Percentiles rank a stretch among this genome's conserved stretches.
Evolutionary conservation across 345 rosid species (phyloP).

Genomic region (Eucalyptus globulus): DNA sequence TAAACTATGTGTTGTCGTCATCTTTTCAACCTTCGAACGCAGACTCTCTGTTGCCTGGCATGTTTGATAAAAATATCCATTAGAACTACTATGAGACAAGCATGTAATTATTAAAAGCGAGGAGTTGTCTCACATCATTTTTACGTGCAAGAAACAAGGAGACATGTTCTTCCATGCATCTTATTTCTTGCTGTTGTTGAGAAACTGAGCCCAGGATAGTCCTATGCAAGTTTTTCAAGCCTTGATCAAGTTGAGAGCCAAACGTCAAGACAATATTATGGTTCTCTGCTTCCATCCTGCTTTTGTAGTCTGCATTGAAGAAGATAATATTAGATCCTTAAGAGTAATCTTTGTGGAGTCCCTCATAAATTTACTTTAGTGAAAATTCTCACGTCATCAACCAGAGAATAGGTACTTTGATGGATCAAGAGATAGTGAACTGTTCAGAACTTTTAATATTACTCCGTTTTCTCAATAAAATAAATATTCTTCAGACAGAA

Average conservation of each 20-base stretch:
- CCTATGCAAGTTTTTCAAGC: slow-evolving; percentile 56
- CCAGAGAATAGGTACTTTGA: not conserved
- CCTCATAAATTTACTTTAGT: not conserved
- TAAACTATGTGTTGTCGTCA: slow-evolving; percentile 37
- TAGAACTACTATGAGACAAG: not conserved
- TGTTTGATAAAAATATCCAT: not conserved
- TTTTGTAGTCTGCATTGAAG: slow-evolving; percentile 43
- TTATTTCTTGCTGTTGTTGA: slow-evolving; percentile 76
- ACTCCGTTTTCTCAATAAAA: not conserved
- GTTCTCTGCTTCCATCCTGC: slow-evolving; percentile 69
- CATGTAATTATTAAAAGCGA: not conserved
- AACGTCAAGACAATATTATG: slow-evolving; percentile 50
- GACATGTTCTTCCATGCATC: slow-evolving; percentile 71
- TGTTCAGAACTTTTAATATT: not conserved
- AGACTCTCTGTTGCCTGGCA: slow-evolving; percentile 56
- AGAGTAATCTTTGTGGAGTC: not conserved
- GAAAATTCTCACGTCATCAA: not conserved
- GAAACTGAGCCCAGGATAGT: slow-evolving; percentile 64
- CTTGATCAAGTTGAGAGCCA: slow-evolving; percentile 85
- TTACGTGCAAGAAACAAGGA: slow-evolving; percentile 57
- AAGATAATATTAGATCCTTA: not conserved
- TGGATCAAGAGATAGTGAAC: not conserved
- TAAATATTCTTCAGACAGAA: not conserved
- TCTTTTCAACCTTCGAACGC: slow-evolving; percentile 43
- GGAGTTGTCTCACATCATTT: slow-evolving; percentile 55